phyloP scores from a whole-genome alignment of 345 rosid species.

The Eucalyptus tenuipes region DNA sequence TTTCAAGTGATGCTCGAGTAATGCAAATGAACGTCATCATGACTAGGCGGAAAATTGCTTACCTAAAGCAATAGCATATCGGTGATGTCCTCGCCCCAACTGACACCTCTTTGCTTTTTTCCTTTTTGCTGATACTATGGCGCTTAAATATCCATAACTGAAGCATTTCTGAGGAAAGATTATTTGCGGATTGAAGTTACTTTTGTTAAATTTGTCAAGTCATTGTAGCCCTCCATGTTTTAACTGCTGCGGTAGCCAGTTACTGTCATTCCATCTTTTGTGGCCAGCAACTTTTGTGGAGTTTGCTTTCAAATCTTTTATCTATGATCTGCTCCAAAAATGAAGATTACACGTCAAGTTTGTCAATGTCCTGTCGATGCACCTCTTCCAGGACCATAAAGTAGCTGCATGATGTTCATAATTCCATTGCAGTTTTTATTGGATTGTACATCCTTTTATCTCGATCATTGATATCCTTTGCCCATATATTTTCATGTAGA shows the following conservation, averaged over 20 bases:
- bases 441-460: background rate
- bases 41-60: background rate
- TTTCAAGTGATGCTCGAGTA: background rate
- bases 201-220: background rate
- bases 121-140: background rate
- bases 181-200: background rate
- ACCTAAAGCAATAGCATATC: background rate
- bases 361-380: background rate
- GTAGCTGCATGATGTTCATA: background rate
- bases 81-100: background rate
- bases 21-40: background rate
- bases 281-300: background rate
- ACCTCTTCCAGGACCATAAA: background rate
- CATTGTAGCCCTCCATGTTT: background rate
- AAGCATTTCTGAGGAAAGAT: background rate
- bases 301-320: background rate
- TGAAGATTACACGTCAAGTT: background rate
- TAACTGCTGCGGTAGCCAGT: background rate
- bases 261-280: background rate
- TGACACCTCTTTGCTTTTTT: background rate
- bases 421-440: background rate
- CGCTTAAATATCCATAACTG: background rate
- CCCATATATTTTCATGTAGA: background rate
- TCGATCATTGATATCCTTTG: background rate
- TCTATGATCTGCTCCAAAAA: background rate